Evolutionary conservation across 441 rosid species (phyloP).

Genomic region (Euphorbia celastroides): DNA sequence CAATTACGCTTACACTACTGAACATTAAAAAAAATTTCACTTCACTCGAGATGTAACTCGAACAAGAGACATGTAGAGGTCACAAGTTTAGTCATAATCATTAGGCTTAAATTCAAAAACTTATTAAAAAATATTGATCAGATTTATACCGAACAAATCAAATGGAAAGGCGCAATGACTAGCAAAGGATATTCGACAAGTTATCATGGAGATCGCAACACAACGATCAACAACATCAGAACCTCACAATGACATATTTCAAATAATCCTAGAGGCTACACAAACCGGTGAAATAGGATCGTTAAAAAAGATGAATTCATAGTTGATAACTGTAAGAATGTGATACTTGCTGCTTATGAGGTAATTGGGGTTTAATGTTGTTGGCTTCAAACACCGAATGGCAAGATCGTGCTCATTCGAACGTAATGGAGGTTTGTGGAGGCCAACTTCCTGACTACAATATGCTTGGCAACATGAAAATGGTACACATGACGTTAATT

Average conservation of each 20-base stretch:
- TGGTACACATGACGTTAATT: slow-evolving; percentile 1
- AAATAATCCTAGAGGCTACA: slow-evolving; percentile 10
- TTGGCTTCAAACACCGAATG: slow-evolving; percentile 19
- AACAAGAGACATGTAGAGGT: neutral
- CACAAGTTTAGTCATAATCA: neutral
- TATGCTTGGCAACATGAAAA: slow-evolving; percentile 13
- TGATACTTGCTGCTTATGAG: slow-evolving; percentile 6
- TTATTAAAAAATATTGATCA: slow-evolving; percentile 6
- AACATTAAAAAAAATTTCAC: too few species aligned
- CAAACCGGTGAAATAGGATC: neutral
- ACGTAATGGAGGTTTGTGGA: slow-evolving; percentile 12
- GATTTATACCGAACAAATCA: slow-evolving; percentile 14
- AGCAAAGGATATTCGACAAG: slow-evolving; percentile 7
- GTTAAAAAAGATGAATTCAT: neutral
- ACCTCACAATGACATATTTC: slow-evolving; percentile 8
- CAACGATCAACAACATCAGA: neutral
- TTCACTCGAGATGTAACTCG: too few species aligned
- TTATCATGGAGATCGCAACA: slow-evolving; percentile 9
- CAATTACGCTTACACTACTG: too few species aligned
- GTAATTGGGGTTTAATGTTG: slow-evolving; percentile 25
- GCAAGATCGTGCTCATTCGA: slow-evolving; percentile 16
- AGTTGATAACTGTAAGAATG: neutral
- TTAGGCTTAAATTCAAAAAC: neutral
- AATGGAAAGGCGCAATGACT: slow-evolving; percentile 5
- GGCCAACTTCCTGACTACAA: slow-evolving; percentile 7